Evolutionary conservation across 208 protist species (phyloP).

Genomic region (Trypanosoma platydactyli): DNA sequence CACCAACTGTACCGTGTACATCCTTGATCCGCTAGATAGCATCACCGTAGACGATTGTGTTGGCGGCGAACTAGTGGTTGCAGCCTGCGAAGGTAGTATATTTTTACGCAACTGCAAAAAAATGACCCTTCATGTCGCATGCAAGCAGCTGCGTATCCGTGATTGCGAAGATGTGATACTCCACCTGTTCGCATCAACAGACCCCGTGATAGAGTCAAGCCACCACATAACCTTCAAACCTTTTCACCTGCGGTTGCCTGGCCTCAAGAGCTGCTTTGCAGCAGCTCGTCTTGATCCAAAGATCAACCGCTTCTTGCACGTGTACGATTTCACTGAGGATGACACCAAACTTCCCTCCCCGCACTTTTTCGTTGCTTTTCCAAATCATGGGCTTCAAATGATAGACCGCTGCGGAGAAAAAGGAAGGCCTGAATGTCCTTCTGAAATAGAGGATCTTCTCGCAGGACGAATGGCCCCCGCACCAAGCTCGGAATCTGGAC

Average conservation of each 20-base stretch:
- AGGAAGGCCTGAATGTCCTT: conserved; percentile 70
- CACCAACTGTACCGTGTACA: conserved; percentile 77
- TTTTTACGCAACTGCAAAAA: conserved; percentile 93
- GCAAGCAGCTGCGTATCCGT: conserved; percentile 91
- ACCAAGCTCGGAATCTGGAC: conserved; percentile 78
- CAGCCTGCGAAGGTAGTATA: conserved; percentile 89
- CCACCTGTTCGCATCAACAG: conserved; percentile 88
- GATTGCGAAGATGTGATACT: conserved; percentile 86
- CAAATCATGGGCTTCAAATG: conserved; percentile 69
- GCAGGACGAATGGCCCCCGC: conserved; percentile 65
- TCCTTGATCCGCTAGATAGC: conserved; percentile 88
- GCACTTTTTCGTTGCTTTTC: conserved; percentile 77
- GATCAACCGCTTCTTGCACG: conserved; percentile 86
- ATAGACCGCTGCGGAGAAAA: conserved; percentile 61
- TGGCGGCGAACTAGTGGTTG: conserved; percentile 90
- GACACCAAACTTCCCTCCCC: conserved; percentile 58
- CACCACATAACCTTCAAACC: conserved; percentile 84
- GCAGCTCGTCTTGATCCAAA: conserved; percentile 64
- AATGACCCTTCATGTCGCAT: conserved; percentile 90
- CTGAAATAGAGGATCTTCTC: conserved; percentile 79
- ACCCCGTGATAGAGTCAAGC: conserved; percentile 91
- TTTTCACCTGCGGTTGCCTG: conserved; percentile 77
- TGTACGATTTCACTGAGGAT: conserved; percentile 91
- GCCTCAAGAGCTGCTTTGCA: conserved; percentile 54
- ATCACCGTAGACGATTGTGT: conserved; percentile 93